These are phyloP conservation scores for Arxiozyma slooffiae DNA, from an alignment of 1,139 yeast species.

Conservation along the genomic window DNA sequence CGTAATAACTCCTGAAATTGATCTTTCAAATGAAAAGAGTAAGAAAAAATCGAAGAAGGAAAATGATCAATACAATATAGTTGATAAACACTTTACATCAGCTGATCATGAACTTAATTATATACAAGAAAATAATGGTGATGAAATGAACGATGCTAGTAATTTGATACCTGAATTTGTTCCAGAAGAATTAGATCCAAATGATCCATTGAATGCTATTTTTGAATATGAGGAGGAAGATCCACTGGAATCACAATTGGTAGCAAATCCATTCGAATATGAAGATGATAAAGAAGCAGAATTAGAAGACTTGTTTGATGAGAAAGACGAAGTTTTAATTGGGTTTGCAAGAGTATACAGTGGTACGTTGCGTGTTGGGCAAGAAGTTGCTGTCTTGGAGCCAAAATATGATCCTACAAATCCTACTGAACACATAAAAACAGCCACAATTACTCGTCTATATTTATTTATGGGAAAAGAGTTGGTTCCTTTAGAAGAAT, in stretches of 20 bases:
- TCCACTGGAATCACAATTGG: slow-evolving; percentile 10
- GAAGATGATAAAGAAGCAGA: slow-evolving; percentile 31
- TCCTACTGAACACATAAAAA: slow-evolving; percentile 51
- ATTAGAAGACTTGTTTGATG: slow-evolving; percentile 40
- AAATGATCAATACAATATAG: slow-evolving; percentile 10
- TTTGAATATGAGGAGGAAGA: slow-evolving; percentile 31
- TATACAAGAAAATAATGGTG: slow-evolving; percentile 13
- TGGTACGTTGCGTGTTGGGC: slow-evolving; percentile 71
- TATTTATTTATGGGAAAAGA: slow-evolving; percentile 91
- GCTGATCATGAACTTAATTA: slow-evolving; percentile 18
- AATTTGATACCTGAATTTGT: slow-evolving; percentile 18
- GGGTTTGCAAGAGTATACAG: slow-evolving; percentile 87
- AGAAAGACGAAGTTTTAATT: slow-evolving; percentile 53
- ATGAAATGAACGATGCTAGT: slow-evolving; percentile 9
- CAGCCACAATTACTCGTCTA: slow-evolving; percentile 51
- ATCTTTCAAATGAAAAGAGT: slow-evolving; percentile 2
- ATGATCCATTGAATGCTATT: slow-evolving; percentile 28
- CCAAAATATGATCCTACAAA: slow-evolving; percentile 75
- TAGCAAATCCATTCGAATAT: background rate
- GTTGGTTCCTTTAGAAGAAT: slow-evolving; percentile 60
- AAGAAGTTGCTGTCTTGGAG: slow-evolving; percentile 62
- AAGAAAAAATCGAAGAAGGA: slow-evolving; percentile 2
- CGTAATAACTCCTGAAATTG: slow-evolving; percentile 24
- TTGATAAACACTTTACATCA: slow-evolving; percentile 21
- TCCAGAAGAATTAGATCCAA: slow-evolving; percentile 26